A percentile compares a stretch with the other conserved stretches of the same genome.
Evolutionary conservation across 1,284 basidiomycete genomes (phyloP).

Genomic region (Austroboletus niveus): DNA sequence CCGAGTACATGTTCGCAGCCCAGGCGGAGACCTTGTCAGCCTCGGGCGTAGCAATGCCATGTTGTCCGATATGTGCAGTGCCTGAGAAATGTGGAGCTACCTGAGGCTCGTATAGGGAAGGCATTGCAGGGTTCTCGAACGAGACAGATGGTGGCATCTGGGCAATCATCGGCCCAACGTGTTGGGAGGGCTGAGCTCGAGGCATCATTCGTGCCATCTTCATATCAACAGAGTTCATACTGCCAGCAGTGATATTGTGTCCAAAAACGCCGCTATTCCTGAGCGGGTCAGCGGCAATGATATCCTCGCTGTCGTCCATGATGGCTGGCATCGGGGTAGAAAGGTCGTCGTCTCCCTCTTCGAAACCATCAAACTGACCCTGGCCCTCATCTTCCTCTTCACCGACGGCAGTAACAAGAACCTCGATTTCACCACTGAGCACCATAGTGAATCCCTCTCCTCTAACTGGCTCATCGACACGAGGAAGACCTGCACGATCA

Average conservation of each 20-base stretch:
- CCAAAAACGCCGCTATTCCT: constrained; percentile 21
- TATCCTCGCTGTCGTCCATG: constrained; percentile 33
- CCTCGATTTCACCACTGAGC: constrained; percentile 65
- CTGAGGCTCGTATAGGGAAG: constrained; percentile 32
- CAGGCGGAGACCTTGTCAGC: constrained; percentile 32
- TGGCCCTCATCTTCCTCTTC: constrained; percentile 56
- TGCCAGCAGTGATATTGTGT: constrained; percentile 24
- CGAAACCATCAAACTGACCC: constrained; percentile 40
- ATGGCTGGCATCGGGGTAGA: constrained; percentile 14
- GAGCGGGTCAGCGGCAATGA: constrained; percentile 17
- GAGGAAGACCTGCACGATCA: constrained; percentile 64
- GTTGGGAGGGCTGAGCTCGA: constrained; percentile 16
- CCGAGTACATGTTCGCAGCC: constrained; percentile 33
- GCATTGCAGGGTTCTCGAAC: constrained; percentile 35
- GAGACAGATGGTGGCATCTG: constrained; percentile 32
- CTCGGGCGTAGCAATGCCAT: constrained; percentile 20
- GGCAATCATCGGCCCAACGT: constrained; percentile 29
- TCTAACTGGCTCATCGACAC: constrained; percentile 66
- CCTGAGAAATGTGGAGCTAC: constrained; percentile 17
- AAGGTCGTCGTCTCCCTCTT: constrained; percentile 34
- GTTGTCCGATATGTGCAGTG: constrained; percentile 18
- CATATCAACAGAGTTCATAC: constrained; percentile 22
- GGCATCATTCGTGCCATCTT: constrained; percentile 27
- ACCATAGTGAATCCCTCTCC: constrained; percentile 70
- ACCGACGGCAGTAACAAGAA: constrained; percentile 47